phyloP scores from a whole-genome alignment of 2,329 filamentous ascomycete genomes.

The Claviceps pusilla region DNA sequence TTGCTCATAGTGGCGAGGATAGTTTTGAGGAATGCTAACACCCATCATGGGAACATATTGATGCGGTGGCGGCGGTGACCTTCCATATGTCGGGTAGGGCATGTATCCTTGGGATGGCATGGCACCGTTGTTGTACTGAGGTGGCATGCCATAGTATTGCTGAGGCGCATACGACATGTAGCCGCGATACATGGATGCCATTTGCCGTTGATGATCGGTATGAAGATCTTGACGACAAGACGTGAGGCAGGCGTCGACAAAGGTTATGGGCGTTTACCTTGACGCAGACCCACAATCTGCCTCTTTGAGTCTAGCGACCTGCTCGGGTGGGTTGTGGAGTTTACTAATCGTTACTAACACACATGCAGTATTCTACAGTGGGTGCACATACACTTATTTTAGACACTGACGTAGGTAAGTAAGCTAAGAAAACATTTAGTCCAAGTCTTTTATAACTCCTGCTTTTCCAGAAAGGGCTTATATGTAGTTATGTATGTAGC shows the following conservation, averaged over 20 bases:
- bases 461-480: too few species aligned
- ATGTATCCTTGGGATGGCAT: constrained; percentile 33
- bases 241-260: neutral
- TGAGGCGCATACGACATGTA: constrained; percentile 36
- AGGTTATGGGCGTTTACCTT: neutral
- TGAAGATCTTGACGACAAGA: neutral
- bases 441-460: too few species aligned
- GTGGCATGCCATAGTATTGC: constrained; percentile 38
- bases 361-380: neutral
- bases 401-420: neutral
- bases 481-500: neutral
- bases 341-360: neutral
- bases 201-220: constrained; percentile 18
- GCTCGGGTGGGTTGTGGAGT: neutral
- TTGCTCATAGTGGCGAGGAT: constrained; percentile 32
- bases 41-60: constrained; percentile 40
- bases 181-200: constrained; percentile 33
- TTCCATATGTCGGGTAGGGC: constrained; percentile 33
- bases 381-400: neutral
- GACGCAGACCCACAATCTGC: neutral
- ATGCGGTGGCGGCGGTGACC: constrained; percentile 37
- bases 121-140: constrained; percentile 40
- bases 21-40: constrained; percentile 29
- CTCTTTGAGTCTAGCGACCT: neutral
- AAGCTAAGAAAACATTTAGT: too few species aligned